A percentile compares a stretch with the other conserved stretches of the same genome.
These are phyloP conservation scores for Decorospora gaudefroyi DNA, from an alignment of 2,329 filamentous ascomycete species.

Conservation along the genomic window DNA sequence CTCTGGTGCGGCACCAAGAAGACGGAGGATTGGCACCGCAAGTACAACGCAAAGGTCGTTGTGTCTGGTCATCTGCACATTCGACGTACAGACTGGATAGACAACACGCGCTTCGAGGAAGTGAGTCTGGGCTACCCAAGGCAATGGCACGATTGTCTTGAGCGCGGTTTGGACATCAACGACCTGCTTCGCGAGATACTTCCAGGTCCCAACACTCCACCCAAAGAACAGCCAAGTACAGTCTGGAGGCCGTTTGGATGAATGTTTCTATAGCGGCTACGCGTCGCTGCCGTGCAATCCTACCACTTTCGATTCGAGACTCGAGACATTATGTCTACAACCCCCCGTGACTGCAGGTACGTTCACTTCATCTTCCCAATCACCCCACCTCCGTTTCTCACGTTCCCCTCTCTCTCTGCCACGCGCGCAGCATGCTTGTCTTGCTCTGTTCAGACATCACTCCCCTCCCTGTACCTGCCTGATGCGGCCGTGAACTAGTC, in stretches of 20 bases:
- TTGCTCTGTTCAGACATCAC: neutral
- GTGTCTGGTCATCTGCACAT: conserved; percentile 55
- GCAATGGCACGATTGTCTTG: conserved; percentile 53
- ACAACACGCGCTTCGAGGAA: conserved; percentile 54
- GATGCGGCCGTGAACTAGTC: conserved; percentile 18
- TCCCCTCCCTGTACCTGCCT: conserved; percentile 25
- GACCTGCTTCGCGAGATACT: conserved; percentile 53
- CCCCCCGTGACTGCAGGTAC: conserved; percentile 11
- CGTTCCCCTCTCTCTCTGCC: conserved; percentile 1
- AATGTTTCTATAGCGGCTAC: conserved; percentile 6
- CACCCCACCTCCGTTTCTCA: conserved; percentile 4
- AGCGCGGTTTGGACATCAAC: conserved; percentile 52
- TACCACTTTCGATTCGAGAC: conserved; percentile 7
- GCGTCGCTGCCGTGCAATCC: neutral
- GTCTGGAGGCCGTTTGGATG: conserved; percentile 39
- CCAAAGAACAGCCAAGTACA: conserved; percentile 24
- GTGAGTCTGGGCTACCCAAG: conserved; percentile 54
- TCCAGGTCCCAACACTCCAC: conserved; percentile 48
- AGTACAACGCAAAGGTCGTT: conserved; percentile 54
- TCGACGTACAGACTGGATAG: conserved; percentile 54
- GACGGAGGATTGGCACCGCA: conserved; percentile 54
- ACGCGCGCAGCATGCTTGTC: conserved; percentile 3
- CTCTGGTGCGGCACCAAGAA: conserved; percentile 56
- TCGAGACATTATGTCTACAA: conserved; percentile 4
- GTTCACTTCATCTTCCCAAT: conserved; percentile 13